Base-by-base conservation (phyloP, 2,329 filamentous ascomycete species). In the Esteya vermicola region DNA sequence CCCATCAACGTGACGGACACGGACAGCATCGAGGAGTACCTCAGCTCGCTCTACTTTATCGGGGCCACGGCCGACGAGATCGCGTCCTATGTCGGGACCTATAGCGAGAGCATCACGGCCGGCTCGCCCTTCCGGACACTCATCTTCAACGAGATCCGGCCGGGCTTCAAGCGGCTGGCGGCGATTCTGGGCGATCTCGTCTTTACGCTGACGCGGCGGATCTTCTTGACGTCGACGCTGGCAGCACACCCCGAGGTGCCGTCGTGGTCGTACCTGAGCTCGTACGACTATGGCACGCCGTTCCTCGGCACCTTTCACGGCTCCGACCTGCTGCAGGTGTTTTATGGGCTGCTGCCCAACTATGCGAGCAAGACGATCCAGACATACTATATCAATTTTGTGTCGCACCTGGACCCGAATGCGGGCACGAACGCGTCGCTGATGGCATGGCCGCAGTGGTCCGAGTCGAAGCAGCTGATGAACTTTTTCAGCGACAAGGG, bases 301-400 rank as follows among this genome's bases (percentile, higher is more conserved):
- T 58, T 88, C 36, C 56, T 89, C 0, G 84, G 85, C n/a, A 88
- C 82, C 0, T 81, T 85, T 58, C 85, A 91, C 54, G 79, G 59
- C 14, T 73, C 68, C 1, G 83, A 88, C 48, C 50, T 86, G 2
- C 48, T 85, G 6, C 73, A 81, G 52, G 69, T 82, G 0, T 85
- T 84, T 46, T 77, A 72, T 43, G 79, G 78, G 1, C 55, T 80
- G 13, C 51, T 71, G 38, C 69, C 74, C 10, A 75, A 82, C 52
- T 72, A 78, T 41, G 77, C 78, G 3, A 70, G 70, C 26, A 55
- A 52, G 6, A 66, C 71, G 8, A 75, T 77, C 34, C 70, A 78
- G 43, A 70, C 68, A 1, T 88, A 86, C 55, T 88, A 85, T 51
- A 65, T 78, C 50, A 76, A 72, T 37, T 89, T 89, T 52, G 51